Percentiles rank a stretch among this genome's conserved stretches.
Evolutionary conservation across 495 filamentous ascomycete genomes (phyloP).

Genomic region (Amorphotheca resinae): DNA sequence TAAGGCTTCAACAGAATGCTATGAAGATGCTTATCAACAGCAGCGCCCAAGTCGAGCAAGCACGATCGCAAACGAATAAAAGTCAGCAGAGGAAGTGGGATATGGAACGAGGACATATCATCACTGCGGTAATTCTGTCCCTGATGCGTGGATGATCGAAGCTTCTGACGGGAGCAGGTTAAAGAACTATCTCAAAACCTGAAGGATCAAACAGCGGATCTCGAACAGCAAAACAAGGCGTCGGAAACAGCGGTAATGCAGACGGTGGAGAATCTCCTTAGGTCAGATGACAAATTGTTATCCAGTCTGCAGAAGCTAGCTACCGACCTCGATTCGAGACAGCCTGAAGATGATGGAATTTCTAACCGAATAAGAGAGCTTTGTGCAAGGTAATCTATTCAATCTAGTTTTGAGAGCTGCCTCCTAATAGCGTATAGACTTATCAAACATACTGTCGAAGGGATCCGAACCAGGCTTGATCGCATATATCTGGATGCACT

Average conservation of each 20-base stretch:
- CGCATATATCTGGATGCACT: slow-evolving; percentile 33
- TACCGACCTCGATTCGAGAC: slow-evolving; percentile 30
- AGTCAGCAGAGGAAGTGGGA: slow-evolving; percentile 23
- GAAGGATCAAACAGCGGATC: slow-evolving; percentile 26
- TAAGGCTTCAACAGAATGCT: slow-evolving; percentile 32
- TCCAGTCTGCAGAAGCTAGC: slow-evolving; percentile 36
- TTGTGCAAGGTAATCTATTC: slow-evolving; percentile 22
- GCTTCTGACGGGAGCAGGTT: slow-evolving; percentile 18
- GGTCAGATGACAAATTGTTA: slow-evolving; percentile 34
- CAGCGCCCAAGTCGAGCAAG: slow-evolving; percentile 17
- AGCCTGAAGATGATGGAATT: slow-evolving; percentile 26
- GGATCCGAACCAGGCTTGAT: slow-evolving; percentile 32
- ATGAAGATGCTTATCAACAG: slow-evolving; percentile 26
- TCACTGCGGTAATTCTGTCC: slow-evolving; percentile 23
- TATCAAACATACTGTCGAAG: slow-evolving; percentile 37
- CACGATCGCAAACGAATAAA: slow-evolving; percentile 22
- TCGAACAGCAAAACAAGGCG: slow-evolving; percentile 26
- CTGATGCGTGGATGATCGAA: too few species aligned
- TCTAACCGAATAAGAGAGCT: slow-evolving; percentile 29
- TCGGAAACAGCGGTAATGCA: slow-evolving; percentile 20
- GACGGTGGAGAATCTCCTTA: slow-evolving; percentile 27
- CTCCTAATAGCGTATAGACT: slow-evolving; percentile 3
- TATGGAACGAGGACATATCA: slow-evolving; percentile 22
- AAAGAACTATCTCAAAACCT: slow-evolving; percentile 29
- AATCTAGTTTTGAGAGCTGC: not conserved